These are phyloP conservation scores for Populus hybrid DNA, from an alignment of 441 rosid genomes.

Conservation along the genomic window DNA sequence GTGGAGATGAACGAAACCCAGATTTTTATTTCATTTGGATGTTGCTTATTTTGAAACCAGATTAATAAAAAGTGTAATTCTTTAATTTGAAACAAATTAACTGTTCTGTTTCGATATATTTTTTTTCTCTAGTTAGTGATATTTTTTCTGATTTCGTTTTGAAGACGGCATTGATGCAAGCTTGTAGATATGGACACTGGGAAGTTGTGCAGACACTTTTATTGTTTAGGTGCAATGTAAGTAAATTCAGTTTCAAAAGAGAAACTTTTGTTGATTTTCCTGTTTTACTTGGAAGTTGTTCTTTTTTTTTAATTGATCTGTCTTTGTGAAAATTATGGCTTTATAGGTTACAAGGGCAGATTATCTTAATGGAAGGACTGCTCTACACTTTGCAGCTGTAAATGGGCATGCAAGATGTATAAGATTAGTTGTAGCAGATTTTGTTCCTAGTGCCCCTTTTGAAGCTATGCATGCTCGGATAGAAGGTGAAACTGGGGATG, in stretches of 20 bases:
- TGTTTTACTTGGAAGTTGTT: too few species aligned
- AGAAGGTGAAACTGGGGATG: slow-evolving; percentile 43
- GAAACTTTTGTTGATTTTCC: not conserved
- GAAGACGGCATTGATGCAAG: slow-evolving; percentile 98
- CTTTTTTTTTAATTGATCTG: not conserved
- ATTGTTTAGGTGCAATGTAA: slow-evolving; percentile 87
- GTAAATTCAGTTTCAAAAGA: slow-evolving; percentile 19
- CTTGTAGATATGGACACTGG: slow-evolving; percentile 97
- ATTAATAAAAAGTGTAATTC: not conserved
- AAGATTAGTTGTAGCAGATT: slow-evolving; percentile 87
- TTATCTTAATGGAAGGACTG: slow-evolving; percentile 93
- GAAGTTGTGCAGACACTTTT: slow-evolving; percentile 95
- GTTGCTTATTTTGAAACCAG: not conserved
- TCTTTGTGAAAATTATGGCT: not conserved
- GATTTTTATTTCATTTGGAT: not conserved
- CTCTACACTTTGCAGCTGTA: slow-evolving; percentile 90
- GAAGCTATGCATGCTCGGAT: slow-evolving; percentile 44
- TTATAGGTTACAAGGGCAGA: slow-evolving; percentile 87
- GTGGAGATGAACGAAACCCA: not conserved
- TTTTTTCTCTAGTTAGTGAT: not conserved
- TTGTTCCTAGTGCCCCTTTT: slow-evolving; percentile 78
- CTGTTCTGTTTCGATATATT: slow-evolving; percentile 13
- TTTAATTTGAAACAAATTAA: not conserved
- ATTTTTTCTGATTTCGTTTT: slow-evolving; percentile 7
- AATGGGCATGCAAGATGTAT: slow-evolving; percentile 95